phyloP scores from a whole-genome alignment of 768 basidiomycete genomes.

The Cytidiella melzeri region DNA sequence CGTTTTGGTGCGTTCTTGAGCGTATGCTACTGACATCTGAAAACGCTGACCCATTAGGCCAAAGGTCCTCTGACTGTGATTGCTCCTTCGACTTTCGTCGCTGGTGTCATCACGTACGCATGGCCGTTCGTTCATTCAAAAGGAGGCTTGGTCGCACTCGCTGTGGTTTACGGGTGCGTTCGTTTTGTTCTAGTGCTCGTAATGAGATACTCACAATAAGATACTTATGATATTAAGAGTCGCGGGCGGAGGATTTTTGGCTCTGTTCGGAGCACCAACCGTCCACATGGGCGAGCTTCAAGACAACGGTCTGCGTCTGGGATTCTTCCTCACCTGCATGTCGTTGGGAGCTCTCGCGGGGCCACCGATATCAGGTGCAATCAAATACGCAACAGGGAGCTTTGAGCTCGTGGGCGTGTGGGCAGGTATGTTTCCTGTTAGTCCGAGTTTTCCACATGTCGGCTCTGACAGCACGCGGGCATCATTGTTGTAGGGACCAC shows the following conservation, averaged over 20 bases:
- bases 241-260: conserved; percentile 53
- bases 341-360: conserved; percentile 61
- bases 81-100: conserved; percentile 51
- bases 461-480: no score
- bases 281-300: conserved; percentile 52
- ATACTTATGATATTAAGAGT: background rate
- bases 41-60: background rate
- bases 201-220: background rate
- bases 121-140: conserved; percentile 61
- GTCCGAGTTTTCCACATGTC: no score
- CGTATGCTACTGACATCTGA: background rate
- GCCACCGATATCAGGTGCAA: conserved; percentile 70
- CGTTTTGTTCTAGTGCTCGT: conserved; percentile 4
- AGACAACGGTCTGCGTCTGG: conserved; percentile 60
- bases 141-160: conserved; percentile 42
- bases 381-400: conserved; percentile 44
- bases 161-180: conserved; percentile 63
- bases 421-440: conserved; percentile 13
- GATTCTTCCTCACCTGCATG: conserved; percentile 56
- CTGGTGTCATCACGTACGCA: conserved; percentile 53
- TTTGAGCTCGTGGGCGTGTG: conserved; percentile 35
- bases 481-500: no score
- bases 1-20: conserved; percentile 34
- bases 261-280: conserved; percentile 49
- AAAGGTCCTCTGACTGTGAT: conserved; percentile 65